These are phyloP conservation scores for Penicillium flavigenum DNA, from an alignment of 495 filamentous ascomycete genomes.

Conservation along the genomic window DNA sequence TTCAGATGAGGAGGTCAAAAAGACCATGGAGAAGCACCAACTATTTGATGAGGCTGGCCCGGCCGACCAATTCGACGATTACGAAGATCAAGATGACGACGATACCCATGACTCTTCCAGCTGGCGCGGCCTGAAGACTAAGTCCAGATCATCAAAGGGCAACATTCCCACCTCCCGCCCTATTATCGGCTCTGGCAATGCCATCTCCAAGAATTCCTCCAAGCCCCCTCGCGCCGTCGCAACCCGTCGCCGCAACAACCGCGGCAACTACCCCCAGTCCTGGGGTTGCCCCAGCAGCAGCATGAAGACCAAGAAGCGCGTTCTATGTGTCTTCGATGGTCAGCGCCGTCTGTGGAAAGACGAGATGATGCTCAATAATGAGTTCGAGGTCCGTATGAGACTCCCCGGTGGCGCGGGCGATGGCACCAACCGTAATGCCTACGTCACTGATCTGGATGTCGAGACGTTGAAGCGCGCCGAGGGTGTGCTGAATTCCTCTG, in stretches of 20 bases:
- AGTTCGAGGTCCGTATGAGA: conserved; percentile 87
- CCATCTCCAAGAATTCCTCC: conserved; percentile 43
- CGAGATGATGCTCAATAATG: conserved; percentile 97
- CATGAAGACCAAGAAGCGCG: conserved; percentile 98
- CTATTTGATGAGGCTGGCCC: conserved; percentile 59
- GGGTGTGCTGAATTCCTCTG: conserved; percentile 71
- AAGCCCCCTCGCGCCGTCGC: conserved; percentile 45
- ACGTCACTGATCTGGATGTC: conserved; percentile 91
- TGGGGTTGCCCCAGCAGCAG: conserved; percentile 90
- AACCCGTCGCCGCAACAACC: conserved; percentile 73
- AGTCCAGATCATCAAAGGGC: conserved; percentile 39
- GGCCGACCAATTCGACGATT: conserved; percentile 49
- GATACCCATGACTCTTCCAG: conserved; percentile 54
- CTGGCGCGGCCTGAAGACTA: conserved; percentile 50
- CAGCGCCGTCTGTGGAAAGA: conserved; percentile 88
- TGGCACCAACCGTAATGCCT: conserved; percentile 56
- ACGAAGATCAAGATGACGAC: conserved; percentile 62
- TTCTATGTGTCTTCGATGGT: conserved; percentile 90
- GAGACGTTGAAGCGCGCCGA: conserved; percentile 84
- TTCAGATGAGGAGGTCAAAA: conserved; percentile 75
- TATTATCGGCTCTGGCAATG: conserved; percentile 52
- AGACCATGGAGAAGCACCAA: conserved; percentile 80
- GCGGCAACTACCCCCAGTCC: conserved; percentile 84
- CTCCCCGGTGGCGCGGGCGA: conserved; percentile 65
- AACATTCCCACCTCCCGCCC: conserved; percentile 41